Evolutionary conservation across 805 yeast species (phyloP), one percentile per base, ranked within the genome.

Genomic region (Barnettozyma vustinii): DNA sequence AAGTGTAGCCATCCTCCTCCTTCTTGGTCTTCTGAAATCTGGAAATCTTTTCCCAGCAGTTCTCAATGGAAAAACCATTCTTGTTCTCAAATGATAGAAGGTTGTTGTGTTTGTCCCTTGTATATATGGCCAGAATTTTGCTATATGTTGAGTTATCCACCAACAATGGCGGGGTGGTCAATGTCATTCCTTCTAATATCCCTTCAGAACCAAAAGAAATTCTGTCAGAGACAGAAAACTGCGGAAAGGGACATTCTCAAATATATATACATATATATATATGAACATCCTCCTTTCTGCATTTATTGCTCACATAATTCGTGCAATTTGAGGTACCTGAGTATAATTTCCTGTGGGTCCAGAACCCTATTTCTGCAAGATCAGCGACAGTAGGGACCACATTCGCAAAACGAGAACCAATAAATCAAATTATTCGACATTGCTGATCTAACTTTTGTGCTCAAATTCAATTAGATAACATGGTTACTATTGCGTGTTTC

Each of bases 121-220:
- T 62, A 57, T 70, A 72, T 12, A 72, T 54, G 9, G 70, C 69
- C 26, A 70, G 50, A 42, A 72, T 58, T 52, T 69, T 71, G 53
- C 71, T 65, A 46, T 60, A 72, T 1, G 74, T 69, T 2, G 76
- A 72, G 49, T 58, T 54, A 43, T 61, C 65, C 19, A 51, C 46
- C 21, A 39, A 23, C 21, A 16, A 25, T 13, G 49, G 40, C 10
- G 44, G 37, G 15, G 35, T 9, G 10, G 47, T 16, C 10, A 39
- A 19, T 26, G 53, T 50, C 52, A 50, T 47, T 16, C 5, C 32
- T 19, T 21, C 33, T 30, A 30, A 30, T 30, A 30, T 30, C 15
- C 33, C 33, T 15, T 12, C 2, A 30, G 13, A 15, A 30, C 33
- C 33, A 30, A 30, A 13, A 9, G 16, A 30, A 13, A 12, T 30